Evolutionary conservation across 352 stramenopile genomes (phyloP).

Genomic region (Poterioochromonas sp.): DNA sequence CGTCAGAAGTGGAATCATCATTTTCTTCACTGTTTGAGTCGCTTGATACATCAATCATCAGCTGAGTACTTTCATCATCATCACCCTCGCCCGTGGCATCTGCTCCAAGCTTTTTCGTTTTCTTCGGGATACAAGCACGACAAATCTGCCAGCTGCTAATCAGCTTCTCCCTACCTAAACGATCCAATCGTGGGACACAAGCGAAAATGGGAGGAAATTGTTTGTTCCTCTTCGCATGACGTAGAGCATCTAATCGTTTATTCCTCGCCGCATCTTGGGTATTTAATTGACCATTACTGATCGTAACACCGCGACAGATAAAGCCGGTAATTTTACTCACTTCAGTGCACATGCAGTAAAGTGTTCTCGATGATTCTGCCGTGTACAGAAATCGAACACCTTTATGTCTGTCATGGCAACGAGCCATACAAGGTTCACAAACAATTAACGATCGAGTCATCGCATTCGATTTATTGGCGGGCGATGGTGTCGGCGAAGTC

Average conservation of each 20-base stretch:
- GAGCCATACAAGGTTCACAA: constrained; percentile 21
- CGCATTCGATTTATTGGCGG: background rate
- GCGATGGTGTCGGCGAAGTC: background rate
- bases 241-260: background rate
- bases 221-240: background rate
- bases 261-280: background rate
- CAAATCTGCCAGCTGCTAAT: background rate
- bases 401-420: constrained; percentile 20
- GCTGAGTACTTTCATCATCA: background rate
- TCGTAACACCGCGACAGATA: background rate
- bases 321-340: background rate
- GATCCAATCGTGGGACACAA: background rate
- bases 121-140: background rate
- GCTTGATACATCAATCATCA: background rate
- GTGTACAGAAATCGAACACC: background rate
- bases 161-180: background rate
- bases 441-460: background rate
- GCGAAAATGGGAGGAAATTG: background rate
- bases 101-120: background rate
- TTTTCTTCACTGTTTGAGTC: background rate
- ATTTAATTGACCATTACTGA: background rate
- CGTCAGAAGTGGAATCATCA: background rate
- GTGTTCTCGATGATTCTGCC: background rate
- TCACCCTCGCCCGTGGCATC: too few species aligned
- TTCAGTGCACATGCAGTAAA: constrained; percentile 17